Evolutionary conservation across 192 early-diverging fungal genomes (phyloP).

Genomic region (Rhizophagus sp.): DNA sequence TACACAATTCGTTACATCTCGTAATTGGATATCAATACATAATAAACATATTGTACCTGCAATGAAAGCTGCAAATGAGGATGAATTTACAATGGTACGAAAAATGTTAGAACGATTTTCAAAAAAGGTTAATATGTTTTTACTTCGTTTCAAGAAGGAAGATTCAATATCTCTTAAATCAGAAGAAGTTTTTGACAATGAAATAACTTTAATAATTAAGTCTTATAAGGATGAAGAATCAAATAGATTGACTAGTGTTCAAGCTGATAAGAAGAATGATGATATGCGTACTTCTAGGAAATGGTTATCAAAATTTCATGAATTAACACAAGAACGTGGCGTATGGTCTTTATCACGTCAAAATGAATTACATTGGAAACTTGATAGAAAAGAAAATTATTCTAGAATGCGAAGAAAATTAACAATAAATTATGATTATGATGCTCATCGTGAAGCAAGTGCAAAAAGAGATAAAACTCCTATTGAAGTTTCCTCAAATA

Average conservation of each 20-base stretch:
- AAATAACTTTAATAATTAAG: constrained; percentile 10
- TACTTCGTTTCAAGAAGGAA: constrained; percentile 9
- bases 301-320: constrained; percentile 32
- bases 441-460: constrained; percentile 29
- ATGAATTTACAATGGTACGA: constrained; percentile 20
- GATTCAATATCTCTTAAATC: neutral
- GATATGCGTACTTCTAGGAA: constrained; percentile 6
- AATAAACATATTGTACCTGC: constrained; percentile 20
- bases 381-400: constrained; percentile 31
- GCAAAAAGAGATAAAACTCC: constrained; percentile 30
- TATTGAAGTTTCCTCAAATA: neutral
- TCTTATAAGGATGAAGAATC: constrained; percentile 22
- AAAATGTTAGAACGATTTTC: constrained; percentile 10
- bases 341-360: constrained; percentile 19
- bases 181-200: constrained; percentile 14
- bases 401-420: constrained; percentile 27
- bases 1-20: constrained; percentile 20
- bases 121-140: constrained; percentile 13
- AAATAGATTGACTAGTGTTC: neutral
- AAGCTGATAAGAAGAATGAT: constrained; percentile 32
- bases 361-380: constrained; percentile 28
- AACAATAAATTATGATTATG: constrained; percentile 32
- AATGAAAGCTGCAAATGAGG: constrained; percentile 27
- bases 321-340: constrained; percentile 30
- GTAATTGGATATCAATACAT: constrained; percentile 27